These are phyloP conservation scores for Manihot esculenta DNA, from an alignment of 441 rosid genomes.

Conservation along the genomic window DNA sequence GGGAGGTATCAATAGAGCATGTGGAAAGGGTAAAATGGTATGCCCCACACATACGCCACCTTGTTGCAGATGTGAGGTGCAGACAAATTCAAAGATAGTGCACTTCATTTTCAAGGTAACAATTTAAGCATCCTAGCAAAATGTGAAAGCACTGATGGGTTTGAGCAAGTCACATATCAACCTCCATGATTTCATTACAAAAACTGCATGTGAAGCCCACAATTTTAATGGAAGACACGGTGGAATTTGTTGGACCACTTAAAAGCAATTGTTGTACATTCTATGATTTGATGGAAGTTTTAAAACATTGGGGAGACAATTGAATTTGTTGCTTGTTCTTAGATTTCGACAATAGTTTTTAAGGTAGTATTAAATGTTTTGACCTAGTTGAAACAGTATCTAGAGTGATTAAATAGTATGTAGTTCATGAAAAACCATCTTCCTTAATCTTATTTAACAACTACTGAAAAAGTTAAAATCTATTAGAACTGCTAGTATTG, in stretches of 20 bases:
- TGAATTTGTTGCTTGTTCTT: background rate
- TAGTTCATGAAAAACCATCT: no score
- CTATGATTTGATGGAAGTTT: background rate
- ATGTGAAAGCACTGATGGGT: background rate
- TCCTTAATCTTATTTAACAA: no score
- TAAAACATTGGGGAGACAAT: background rate
- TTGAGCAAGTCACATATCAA: background rate
- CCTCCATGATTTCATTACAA: background rate
- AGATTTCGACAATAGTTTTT: background rate
- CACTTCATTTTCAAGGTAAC: background rate
- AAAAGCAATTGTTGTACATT: background rate
- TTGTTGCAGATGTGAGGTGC: conserved; percentile 83
- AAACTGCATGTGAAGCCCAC: background rate
- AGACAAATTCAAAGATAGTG: conserved; percentile 27
- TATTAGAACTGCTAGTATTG: no score
- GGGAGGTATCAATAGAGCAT: conserved; percentile 72
- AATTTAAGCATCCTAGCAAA: background rate
- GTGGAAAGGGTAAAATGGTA: conserved; percentile 95
- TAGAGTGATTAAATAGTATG: no score
- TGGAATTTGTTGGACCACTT: no score
- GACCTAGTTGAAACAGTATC: no score
- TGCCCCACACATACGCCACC: conserved; percentile 88
- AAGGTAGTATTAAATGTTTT: no score
- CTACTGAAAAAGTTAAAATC: no score
- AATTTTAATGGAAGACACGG: background rate